Evolutionary conservation across 73 alveolate species (phyloP).

Genomic region (Paraurostyla sp.): DNA sequence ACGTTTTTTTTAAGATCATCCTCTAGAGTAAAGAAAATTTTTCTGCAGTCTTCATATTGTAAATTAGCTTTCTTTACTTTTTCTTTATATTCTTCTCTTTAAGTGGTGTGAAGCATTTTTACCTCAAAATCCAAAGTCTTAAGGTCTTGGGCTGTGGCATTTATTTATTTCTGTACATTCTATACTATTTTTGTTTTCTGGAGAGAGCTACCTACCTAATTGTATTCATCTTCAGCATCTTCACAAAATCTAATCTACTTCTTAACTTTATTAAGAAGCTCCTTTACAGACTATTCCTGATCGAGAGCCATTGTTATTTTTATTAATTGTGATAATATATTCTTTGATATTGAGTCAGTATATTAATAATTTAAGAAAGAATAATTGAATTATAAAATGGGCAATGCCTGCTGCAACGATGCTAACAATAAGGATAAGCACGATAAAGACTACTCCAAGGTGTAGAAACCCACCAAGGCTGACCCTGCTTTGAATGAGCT

Average conservation of each 20-base stretch:
- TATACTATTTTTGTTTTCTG: neutral
- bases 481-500: constrained; percentile 22
- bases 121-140: constrained; percentile 24
- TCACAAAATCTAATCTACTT: too few relatives aligned
- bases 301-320: too few relatives aligned
- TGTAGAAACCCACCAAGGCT: neutral
- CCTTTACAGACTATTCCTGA: too few relatives aligned
- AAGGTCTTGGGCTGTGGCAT: neutral
- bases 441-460: neutral
- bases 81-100: neutral
- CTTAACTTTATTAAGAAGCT: too few relatives aligned
- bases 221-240: constrained; percentile 14
- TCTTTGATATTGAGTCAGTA: too few relatives aligned
- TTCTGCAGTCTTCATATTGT: constrained; percentile 11
- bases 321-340: too few relatives aligned
- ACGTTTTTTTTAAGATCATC: neutral
- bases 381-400: constrained; percentile 60
- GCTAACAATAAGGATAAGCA: neutral
- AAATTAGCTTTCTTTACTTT: neutral
- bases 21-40: constrained; percentile 1
- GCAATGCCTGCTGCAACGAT: constrained; percentile 73
- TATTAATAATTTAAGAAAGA: too few relatives aligned
- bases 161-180: neutral
- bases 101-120: constrained; percentile 3
- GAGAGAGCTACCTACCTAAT: neutral